Evolutionary conservation across 2,329 filamentous ascomycete species (phyloP), one percentile per base, ranked within the genome.

Genomic region (Paecilomyces dactylethromorphus): DNA sequence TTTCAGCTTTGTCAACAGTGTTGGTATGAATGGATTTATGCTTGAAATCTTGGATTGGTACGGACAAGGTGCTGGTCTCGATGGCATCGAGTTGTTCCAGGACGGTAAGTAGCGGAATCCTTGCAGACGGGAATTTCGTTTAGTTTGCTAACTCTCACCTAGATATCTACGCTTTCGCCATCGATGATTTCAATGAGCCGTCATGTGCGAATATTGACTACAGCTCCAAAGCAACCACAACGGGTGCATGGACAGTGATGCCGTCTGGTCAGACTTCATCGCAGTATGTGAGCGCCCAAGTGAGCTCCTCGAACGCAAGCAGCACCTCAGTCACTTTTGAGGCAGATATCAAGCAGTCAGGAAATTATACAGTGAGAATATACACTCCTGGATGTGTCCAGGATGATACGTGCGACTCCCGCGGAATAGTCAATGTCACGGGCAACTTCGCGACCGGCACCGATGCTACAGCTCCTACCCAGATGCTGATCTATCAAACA

Each of bases 351-450:
- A 86, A 86, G 64, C 88, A 96, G 70, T 89, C 91, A 1, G 95
- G 94, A 55, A 93, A 96, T 69, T 99, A 99, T 74, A 88, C 89
- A 0, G 86, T 99, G 67, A 90, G 89, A 60, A 79, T 99, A 60
- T 99, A 92, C 75, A 99, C 94, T 0, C 94, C 94, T 15, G 94
- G 94, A 21, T 99, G 95, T 71, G 76, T 85, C 29, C 86, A 90
- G 65, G 93, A 97, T 70, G 82, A 82, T 56, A 89, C 87, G 2
- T 99, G 95, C 71, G 72, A 71, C 18, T 86, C 82, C 13, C 87
- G 94, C 68, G 94, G 93, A 15, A 84, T 86, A 67, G 88, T 97
- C 59, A 92, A 92, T 65, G 81, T 99, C 56, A 93, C 89, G 1
- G 90, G 87, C 33, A 82, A 81, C 24, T 86, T 94, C 79, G 83